Evolutionary conservation across 2,329 filamentous ascomycete genomes (phyloP), one percentile per base, ranked within the genome.

Genomic region (Rutstroemia sp.): DNA sequence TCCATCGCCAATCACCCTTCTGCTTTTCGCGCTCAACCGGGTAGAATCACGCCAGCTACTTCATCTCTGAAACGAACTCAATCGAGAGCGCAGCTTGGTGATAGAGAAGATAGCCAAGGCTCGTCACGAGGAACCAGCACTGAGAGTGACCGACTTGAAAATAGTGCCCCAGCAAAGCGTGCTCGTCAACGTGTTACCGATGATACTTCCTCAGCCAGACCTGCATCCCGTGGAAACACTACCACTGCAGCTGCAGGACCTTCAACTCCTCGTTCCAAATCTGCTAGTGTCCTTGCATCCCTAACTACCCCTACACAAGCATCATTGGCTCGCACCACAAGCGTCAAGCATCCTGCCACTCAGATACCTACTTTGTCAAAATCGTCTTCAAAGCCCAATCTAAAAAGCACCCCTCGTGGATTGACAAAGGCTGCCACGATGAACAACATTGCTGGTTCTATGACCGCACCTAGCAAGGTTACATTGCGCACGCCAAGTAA

Each of bases 1-100:
- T 96, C 92, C 2, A 96, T 97, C 67, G 89, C 84, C 45, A 86
- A 86, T 60, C 92, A 96, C 69, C 79, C 90, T 8, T 95, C 92
- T 10, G 82, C 86, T 16, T 94, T 86, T 74, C 80, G 89, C 60
- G 79, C 79, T 21, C 77, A 81, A 58, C 72, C 77, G 4, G 77
- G 71, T 38, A 77, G 78, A 8, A 71, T 76, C 61, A 78, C 80
- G n/a, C 80, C 82, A 9, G 69, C 73, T 34, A 66, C 71, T 19
- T 70, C 71, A 16, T 65, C 62, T 10, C 69, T 81, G 48, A 80
- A 81, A 68, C 73, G 78, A 39, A 76, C 74, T 51, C 75, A 74
- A 60, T 80, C 78, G 6, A 86, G 88, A 72, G 82, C 85, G 21
- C 80, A 83, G 58, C 75, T 91, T 39, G 81, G 86, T 60, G 83